These are phyloP conservation scores for Ophiostoma ulmi DNA, from an alignment of 2,329 filamentous ascomycete genomes.

Conservation along the genomic window DNA sequence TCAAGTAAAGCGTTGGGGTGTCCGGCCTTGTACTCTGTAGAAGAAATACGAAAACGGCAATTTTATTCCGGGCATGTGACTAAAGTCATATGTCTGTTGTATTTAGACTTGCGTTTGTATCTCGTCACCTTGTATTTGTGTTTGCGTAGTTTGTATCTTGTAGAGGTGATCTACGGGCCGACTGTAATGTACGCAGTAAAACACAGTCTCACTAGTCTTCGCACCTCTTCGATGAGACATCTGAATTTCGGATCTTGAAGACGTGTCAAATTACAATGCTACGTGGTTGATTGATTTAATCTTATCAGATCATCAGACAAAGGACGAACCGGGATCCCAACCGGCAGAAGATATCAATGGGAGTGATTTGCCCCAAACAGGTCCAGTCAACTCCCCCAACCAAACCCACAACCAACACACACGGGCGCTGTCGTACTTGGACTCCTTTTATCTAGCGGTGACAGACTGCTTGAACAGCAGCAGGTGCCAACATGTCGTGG, in stretches of 20 bases:
- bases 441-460: background rate
- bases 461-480: background rate
- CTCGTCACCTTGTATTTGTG: background rate
- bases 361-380: slow-evolving; percentile 8
- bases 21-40: background rate
- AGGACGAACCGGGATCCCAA: background rate
- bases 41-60: background rate
- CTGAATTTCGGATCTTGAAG: background rate
- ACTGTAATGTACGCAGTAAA: background rate
- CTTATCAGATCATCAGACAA: slow-evolving; percentile 17
- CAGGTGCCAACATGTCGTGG: background rate
- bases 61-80: background rate
- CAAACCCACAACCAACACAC: slow-evolving; percentile 3
- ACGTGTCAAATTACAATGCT: background rate
- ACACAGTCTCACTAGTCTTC: too few relatives aligned
- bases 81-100: background rate
- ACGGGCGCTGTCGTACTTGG: background rate
- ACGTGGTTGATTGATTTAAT: background rate
- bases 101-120: background rate
- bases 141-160: background rate
- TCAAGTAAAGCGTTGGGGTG: background rate
- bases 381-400: background rate
- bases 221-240: too few relatives aligned
- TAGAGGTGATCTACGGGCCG: background rate
- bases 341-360: background rate